phyloP scores from a whole-genome alignment of 306 rosid species.

The Glycine latifolia region DNA sequence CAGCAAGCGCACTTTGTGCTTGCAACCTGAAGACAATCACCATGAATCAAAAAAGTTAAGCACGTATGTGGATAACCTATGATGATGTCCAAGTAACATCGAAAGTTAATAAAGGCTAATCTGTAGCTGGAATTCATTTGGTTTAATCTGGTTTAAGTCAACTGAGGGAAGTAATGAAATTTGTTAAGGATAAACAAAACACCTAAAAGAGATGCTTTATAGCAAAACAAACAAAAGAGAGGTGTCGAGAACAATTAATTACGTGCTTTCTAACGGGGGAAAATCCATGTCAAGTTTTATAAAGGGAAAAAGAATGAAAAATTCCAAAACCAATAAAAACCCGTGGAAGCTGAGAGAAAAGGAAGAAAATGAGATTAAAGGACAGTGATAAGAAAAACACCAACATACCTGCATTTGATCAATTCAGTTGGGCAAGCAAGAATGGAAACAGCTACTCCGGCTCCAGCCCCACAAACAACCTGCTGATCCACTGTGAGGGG shows the following conservation, averaged over 20 bases:
- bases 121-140: constrained; percentile 4
- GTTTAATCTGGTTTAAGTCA: constrained; percentile 16
- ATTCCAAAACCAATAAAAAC: neutral
- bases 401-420: constrained; percentile 88
- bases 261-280: neutral
- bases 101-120: neutral
- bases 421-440: constrained; percentile 97
- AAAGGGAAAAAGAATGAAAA: neutral
- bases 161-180: neutral
- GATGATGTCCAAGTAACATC: neutral
- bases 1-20: constrained; percentile 95
- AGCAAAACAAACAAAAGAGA: neutral
- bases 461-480: constrained; percentile 83
- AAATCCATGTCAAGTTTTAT: too few species aligned
- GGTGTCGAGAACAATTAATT: neutral
- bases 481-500: constrained; percentile 81
- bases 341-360: neutral
- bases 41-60: constrained; percentile 23
- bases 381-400: constrained; percentile 17
- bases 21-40: constrained; percentile 70
- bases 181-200: neutral
- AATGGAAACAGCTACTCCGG: constrained; percentile 92
- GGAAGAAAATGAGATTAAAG: neutral
- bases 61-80: neutral
- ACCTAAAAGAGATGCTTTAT: neutral